These are phyloP conservation scores for Aspergillus sp. DNA, from an alignment of 2,329 filamentous ascomycete species.

Conservation along the genomic window DNA sequence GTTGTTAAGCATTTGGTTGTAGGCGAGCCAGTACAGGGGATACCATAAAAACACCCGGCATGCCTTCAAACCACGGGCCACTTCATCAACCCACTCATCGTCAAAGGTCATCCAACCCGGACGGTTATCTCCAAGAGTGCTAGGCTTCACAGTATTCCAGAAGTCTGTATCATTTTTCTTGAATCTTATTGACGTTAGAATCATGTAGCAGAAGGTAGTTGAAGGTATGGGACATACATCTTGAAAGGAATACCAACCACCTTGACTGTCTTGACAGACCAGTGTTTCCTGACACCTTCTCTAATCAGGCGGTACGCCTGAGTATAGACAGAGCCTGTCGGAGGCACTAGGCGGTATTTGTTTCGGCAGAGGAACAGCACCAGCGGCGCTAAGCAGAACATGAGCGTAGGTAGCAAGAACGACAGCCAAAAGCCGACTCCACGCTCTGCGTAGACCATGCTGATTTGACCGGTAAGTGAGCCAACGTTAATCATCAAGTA, in stretches of 20 bases:
- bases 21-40: constrained; percentile 50
- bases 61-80: constrained; percentile 65
- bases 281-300: constrained; percentile 62
- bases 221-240: constrained; percentile 10
- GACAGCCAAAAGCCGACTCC: constrained; percentile 68
- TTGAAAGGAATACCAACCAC: constrained; percentile 4
- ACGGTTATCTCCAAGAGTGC: constrained; percentile 18
- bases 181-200: constrained; percentile 14
- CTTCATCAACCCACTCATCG: constrained; percentile 77
- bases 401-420: constrained; percentile 63
- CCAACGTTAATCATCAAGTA: constrained; percentile 72
- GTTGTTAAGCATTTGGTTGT: constrained; percentile 56
- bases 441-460: constrained; percentile 72
- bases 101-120: constrained; percentile 67
- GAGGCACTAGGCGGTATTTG: constrained; percentile 64
- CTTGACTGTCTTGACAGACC: constrained; percentile 59
- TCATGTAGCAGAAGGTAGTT: no score
- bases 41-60: constrained; percentile 66
- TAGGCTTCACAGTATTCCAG: constrained; percentile 26
- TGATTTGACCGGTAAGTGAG: constrained; percentile 59
- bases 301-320: constrained; percentile 65
- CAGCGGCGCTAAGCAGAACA: constrained; percentile 63
- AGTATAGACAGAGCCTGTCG: constrained; percentile 69
- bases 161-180: constrained; percentile 21
- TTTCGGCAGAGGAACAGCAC: constrained; percentile 62